Conservation (phyloP, 768 basidiomycete species). For the Fomitopsis pulvina region DNA sequence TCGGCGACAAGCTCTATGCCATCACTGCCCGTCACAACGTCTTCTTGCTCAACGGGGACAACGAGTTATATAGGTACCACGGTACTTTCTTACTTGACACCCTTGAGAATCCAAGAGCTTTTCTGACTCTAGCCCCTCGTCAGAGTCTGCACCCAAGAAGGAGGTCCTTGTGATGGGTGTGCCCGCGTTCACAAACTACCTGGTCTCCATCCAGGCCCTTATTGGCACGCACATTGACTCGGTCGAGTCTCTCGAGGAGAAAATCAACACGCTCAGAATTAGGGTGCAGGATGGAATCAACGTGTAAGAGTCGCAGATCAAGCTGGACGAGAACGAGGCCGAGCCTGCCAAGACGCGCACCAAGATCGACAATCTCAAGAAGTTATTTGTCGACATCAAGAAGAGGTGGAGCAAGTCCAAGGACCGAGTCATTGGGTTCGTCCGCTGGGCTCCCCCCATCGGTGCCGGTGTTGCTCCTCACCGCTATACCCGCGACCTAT, state of each 20-base stretch:
- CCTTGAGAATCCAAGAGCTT: constrained; percentile 7
- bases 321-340: constrained; percentile 13
- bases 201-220: constrained; percentile 19
- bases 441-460: constrained; percentile 23
- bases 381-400: constrained; percentile 16
- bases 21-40: too few relatives aligned
- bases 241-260: constrained; percentile 12
- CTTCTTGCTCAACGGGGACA: too few relatives aligned
- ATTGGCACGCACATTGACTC: constrained; percentile 18
- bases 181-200: constrained; percentile 18
- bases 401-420: constrained; percentile 18
- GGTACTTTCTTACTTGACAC: constrained; percentile 7
- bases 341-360: constrained; percentile 14
- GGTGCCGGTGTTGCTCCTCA: constrained; percentile 14
- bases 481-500: constrained; percentile 18
- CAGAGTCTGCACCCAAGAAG: constrained; percentile 18
- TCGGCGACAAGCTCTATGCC: too few relatives aligned
- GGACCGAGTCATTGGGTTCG: constrained; percentile 22
- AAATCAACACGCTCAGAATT: constrained; percentile 5
- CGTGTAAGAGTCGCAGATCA: constrained; percentile 12
- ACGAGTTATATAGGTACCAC: constrained; percentile 12
- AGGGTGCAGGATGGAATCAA: constrained; percentile 14
- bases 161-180: constrained; percentile 24
- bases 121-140: constrained; percentile 14
- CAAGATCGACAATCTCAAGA: constrained; percentile 18